Evolutionary conservation across 2,329 filamentous ascomycete species (phyloP), one percentile per base, ranked within the genome.

Genomic region (Magnaporthiopsis poae): DNA sequence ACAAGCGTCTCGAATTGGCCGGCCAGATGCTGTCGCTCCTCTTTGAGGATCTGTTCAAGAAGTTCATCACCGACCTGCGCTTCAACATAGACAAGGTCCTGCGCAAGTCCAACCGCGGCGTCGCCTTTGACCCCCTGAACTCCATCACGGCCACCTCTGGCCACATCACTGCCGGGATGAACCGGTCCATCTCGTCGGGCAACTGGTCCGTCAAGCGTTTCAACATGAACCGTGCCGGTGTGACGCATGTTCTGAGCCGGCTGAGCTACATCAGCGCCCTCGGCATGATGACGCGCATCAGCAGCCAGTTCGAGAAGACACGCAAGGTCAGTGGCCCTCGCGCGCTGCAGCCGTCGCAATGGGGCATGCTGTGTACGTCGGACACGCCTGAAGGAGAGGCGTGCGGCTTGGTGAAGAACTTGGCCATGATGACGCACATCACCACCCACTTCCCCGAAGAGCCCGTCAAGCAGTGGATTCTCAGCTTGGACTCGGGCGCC

Each of bases 231-330:
- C 85, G 94, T 75, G 94, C 95, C 29, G 95, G 95, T 74, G 92
- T 99, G 29, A 98, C 96, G 0, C 95, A 99, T 77, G 92, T 99
- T 60, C 82, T 99, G 63, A 98, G 94, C 78, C 88, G 95, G 69
- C 82, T 99, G 66, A 98, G 94, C 77, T 99, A 98, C 75, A 97
- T 99, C 76, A 91, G 90, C 69, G 95, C 95, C 35, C 85, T 99
- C 35, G 96, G 96, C 69, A 99, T 99, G 96, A 99, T 99, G 95
- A 99, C 95, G 18, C 86, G 95, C 77, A 98, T 99, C 73, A 95
- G 90, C 76, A 96, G 91, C 84, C 95, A 99, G 80, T 99, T 99
- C 74, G 95, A 99, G 76, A 99, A 99, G 83, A 98, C 95, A 2
- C 83, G 95, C 72, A 99, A 99, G 78, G 93, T 99, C 68, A 93